Evolutionary conservation across 352 stramenopile genomes (phyloP).

Genomic region (Pythium volutum): DNA sequence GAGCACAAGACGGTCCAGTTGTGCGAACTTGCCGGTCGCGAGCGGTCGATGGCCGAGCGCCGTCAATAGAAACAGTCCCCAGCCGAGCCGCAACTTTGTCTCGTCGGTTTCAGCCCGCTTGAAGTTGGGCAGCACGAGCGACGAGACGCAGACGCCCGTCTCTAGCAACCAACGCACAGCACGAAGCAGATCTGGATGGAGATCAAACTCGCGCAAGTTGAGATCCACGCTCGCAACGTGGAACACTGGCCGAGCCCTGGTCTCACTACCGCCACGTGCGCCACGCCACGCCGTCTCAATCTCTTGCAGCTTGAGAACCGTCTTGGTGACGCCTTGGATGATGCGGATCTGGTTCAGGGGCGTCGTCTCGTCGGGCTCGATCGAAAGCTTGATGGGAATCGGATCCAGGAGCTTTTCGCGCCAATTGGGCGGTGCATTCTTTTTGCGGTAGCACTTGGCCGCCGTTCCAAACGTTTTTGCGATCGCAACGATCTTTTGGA

Average conservation of each 20-base stretch:
- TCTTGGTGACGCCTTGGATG: slow-evolving; percentile 4
- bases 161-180: neutral
- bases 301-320: slow-evolving; percentile 3
- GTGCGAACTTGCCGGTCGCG: neutral
- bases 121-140: neutral
- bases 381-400: slow-evolving; percentile 4
- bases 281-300: slow-evolving; percentile 4
- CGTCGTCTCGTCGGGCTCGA: neutral
- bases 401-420: neutral
- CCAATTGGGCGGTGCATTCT: too few species aligned
- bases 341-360: neutral
- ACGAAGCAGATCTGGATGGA: neutral
- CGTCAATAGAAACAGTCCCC: neutral
- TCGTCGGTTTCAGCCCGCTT: neutral
- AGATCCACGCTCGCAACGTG: neutral
- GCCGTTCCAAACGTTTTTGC: neutral
- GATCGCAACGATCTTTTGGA: neutral
- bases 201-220: neutral
- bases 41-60: slow-evolving; percentile 3
- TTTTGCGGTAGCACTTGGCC: too few species aligned
- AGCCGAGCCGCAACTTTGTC: neutral
- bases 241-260: slow-evolving; percentile 5
- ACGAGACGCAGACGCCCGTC: neutral
- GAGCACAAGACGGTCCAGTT: slow-evolving; percentile 5
- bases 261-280: neutral